These are phyloP conservation scores for Plantago ovata DNA, from an alignment of 257 asterid genomes.

Conservation along the genomic window DNA sequence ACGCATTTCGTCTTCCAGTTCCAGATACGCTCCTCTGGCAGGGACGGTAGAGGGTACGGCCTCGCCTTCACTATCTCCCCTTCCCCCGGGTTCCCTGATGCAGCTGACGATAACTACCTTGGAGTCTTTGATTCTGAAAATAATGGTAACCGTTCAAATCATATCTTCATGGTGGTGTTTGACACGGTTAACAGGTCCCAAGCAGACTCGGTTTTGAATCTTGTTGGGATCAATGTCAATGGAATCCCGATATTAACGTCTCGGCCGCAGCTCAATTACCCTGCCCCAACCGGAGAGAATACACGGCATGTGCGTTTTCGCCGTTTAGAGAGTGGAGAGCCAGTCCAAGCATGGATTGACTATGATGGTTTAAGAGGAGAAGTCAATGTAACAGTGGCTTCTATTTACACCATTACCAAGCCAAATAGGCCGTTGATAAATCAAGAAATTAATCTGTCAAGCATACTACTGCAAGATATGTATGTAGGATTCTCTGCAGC, in stretches of 20 bases:
- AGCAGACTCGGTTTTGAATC: slow-evolving; percentile 36
- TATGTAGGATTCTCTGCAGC: slow-evolving; percentile 73
- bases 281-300: too few relatives aligned
- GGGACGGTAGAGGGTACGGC: slow-evolving; percentile 51
- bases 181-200: slow-evolving; percentile 55
- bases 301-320: too few relatives aligned
- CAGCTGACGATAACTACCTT: slow-evolving; percentile 34
- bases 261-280: too few relatives aligned
- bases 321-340: slow-evolving; percentile 21
- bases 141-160: slow-evolving; percentile 24
- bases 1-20: slow-evolving; percentile 59
- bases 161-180: slow-evolving; percentile 60
- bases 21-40: slow-evolving; percentile 33
- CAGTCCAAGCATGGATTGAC: slow-evolving; percentile 69
- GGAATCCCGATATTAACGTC: slow-evolving; percentile 9
- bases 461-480: slow-evolving; percentile 27
- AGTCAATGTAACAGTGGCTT: slow-evolving; percentile 49
- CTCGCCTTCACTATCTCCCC: slow-evolving; percentile 60
- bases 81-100: slow-evolving; percentile 26
- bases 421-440: slow-evolving; percentile 41
- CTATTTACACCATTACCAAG: slow-evolving; percentile 25
- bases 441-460: slow-evolving; percentile 8
- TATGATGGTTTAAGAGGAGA: slow-evolving; percentile 39
- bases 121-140: slow-evolving; percentile 41
- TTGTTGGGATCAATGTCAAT: slow-evolving; percentile 58